Evolutionary conservation across 1,284 basidiomycete genomes (phyloP), one percentile per base, ranked within the genome.

Genomic region (Apiotrichum mycotoxinovorans): DNA sequence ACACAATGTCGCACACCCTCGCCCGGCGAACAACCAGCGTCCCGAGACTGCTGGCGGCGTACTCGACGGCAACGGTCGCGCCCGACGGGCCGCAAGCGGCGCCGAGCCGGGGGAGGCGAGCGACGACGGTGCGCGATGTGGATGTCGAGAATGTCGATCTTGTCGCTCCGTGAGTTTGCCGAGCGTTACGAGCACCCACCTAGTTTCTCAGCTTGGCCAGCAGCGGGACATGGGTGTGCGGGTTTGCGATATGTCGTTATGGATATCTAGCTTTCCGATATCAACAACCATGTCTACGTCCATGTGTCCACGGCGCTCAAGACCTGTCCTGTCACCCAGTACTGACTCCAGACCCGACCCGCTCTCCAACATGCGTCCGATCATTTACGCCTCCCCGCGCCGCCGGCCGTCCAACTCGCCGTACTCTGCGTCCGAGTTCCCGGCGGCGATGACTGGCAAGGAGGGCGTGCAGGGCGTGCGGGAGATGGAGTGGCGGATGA

Each of bases 281-380:
- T 41, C 40, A 22, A 10, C 8, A 11, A 8, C 4, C 38, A 2
- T n/a, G 8, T 20, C 8, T 20, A 10, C 40, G 7, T 20, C 23
- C 11, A 1, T 1, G 34, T 7, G 14, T 30, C 23, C 10, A n/a
- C n/a, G n/a, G n/a, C n/a, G n/a, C n/a, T n/a, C n/a, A n/a, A n/a
- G n/a, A n/a, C n/a, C n/a, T n/a, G n/a, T n/a, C n/a, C n/a, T n/a
- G n/a, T n/a, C n/a, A n/a, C n/a, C n/a, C n/a, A n/a, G 15, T 22
- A 37, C 43, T 40, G 4, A 27, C 52, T 14, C 2, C 56, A 75
- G 73, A 4, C 74, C 74, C 20, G 74, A 76, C 59, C 72, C 72
- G 5, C 30, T 63, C 22, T 76, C 74, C 10, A 74, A 76, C 54
- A 72, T 76, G 50, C 69, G 74, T 18, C 74, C 74, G 1, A 63